Percentiles rank a stretch among this genome's conserved stretches.
phyloP scores from a whole-genome alignment of 805 yeast species.

The Yamadazyma olivae region DNA sequence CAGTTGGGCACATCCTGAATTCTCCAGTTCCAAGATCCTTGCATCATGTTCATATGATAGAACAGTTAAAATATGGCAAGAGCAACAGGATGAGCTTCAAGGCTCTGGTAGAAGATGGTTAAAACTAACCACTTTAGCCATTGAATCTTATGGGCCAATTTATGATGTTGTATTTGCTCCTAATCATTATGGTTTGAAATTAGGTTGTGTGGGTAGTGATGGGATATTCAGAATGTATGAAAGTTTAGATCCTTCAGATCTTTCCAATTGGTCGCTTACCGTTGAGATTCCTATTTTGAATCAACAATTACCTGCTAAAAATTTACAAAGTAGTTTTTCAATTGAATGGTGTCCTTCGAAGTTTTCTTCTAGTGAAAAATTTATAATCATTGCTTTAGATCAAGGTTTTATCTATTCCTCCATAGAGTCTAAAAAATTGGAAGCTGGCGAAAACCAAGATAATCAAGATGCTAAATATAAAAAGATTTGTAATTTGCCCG shows the following conservation, averaged over 20 bases:
- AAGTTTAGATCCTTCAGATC: constrained; percentile 84
- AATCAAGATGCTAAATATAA: constrained; percentile 26
- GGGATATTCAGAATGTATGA: constrained; percentile 84
- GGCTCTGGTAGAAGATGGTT: constrained; percentile 86
- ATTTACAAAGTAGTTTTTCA: constrained; percentile 81
- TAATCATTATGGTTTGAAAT: constrained; percentile 69
- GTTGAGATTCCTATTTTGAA: constrained; percentile 66
- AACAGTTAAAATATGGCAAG: constrained; percentile 89
- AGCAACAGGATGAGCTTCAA: constrained; percentile 70
- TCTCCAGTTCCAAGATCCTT: constrained; percentile 66
- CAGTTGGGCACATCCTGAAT: constrained; percentile 94
- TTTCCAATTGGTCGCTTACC: constrained; percentile 76
- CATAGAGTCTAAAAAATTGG: constrained; percentile 5
- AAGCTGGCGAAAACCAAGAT: constrained; percentile 10
- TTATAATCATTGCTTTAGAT: constrained; percentile 82
- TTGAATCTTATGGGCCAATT: constrained; percentile 82
- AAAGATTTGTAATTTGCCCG: constrained; percentile 66
- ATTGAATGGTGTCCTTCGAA: constrained; percentile 90
- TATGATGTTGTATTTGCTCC: constrained; percentile 92
- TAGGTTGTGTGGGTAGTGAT: constrained; percentile 88
- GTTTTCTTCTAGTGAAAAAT: constrained; percentile 67
- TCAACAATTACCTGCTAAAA: constrained; percentile 68
- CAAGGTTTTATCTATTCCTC: constrained; percentile 72
- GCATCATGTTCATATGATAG: constrained; percentile 91
- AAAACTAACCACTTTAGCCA: constrained; percentile 65